These are phyloP conservation scores for Tolypocladium inflatum DNA, from an alignment of 2,329 filamentous ascomycete genomes.

Conservation along the genomic window DNA sequence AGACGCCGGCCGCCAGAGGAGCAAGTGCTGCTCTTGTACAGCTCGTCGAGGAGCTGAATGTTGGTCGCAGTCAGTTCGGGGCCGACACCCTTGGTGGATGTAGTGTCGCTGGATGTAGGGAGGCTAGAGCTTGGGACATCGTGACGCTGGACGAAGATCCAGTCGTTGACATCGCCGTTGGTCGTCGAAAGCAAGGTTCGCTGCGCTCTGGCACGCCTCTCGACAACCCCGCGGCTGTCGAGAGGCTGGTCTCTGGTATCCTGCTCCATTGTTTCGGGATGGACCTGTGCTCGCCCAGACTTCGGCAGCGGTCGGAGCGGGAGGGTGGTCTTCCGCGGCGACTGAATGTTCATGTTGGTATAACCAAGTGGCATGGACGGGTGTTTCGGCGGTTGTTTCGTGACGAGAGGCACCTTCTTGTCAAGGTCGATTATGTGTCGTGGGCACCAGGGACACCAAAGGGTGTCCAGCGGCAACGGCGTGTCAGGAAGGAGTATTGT, in stretches of 20 bases:
- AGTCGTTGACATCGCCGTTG: neutral
- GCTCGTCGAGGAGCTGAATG: conserved; percentile 1
- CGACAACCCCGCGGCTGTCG: neutral
- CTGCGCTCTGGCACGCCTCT: neutral
- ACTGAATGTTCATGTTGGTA: neutral
- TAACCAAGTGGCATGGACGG: neutral
- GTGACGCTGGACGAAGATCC: neutral
- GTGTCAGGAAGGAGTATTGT: neutral
- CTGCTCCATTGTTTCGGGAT: neutral
- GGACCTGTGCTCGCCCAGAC: neutral
- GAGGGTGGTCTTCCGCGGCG: neutral
- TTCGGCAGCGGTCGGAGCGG: neutral
- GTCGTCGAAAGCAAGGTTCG: neutral
- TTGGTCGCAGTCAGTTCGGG: conserved; percentile 1
- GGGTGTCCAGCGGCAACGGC: neutral
- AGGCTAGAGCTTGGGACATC: neutral
- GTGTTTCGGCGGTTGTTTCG: neutral
- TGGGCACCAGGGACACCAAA: neutral
- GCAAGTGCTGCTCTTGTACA: neutral
- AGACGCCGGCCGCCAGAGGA: neutral
- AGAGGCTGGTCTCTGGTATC: neutral
- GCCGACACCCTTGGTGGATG: neutral
- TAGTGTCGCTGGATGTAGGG: neutral
- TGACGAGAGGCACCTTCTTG: neutral
- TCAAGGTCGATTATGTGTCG: neutral